A percentile compares a stretch with the other conserved stretches of the same genome.
Evolutionary conservation across 371 early-diverging fungal genomes (phyloP).

Genomic region (Conidiobolus incongruus): DNA sequence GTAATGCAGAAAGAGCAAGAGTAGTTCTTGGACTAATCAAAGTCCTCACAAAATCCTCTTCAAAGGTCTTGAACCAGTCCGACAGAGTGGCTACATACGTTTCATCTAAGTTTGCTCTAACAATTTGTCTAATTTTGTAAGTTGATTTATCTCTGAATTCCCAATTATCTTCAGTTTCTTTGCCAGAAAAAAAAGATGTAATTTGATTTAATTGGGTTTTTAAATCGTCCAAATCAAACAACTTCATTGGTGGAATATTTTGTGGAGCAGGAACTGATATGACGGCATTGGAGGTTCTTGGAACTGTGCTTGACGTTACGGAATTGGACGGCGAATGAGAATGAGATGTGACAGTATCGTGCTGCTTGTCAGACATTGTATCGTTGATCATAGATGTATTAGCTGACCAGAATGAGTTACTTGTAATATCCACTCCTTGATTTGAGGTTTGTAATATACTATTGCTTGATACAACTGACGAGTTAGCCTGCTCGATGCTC

Average conservation of each 20-base stretch:
- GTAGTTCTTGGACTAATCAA: constrained; percentile 1
- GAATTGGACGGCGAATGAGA: background rate
- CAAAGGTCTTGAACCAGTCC: background rate
- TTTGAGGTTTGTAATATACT: too few species aligned
- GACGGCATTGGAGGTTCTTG: background rate
- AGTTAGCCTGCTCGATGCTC: too few species aligned
- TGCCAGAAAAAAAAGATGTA: background rate
- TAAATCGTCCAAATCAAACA: constrained; percentile 1
- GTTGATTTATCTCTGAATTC: background rate
- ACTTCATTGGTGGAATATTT: background rate
- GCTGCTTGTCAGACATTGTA: background rate
- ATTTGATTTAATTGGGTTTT: background rate
- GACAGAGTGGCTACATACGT: background rate
- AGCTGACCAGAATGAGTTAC: too few species aligned
- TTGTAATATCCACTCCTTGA: too few species aligned
- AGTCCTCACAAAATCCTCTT: background rate
- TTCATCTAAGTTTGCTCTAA: background rate
- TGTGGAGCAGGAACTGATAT: background rate
- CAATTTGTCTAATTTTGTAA: background rate
- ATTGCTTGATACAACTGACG: too few species aligned
- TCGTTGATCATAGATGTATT: too few species aligned
- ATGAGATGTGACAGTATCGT: background rate
- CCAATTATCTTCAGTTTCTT: constrained; percentile 4
- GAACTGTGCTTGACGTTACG: background rate
- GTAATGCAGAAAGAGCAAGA: background rate